Conservation (phyloP, 176 grass and related monocot species). For the Echinochloa phyllopogon region DNA sequence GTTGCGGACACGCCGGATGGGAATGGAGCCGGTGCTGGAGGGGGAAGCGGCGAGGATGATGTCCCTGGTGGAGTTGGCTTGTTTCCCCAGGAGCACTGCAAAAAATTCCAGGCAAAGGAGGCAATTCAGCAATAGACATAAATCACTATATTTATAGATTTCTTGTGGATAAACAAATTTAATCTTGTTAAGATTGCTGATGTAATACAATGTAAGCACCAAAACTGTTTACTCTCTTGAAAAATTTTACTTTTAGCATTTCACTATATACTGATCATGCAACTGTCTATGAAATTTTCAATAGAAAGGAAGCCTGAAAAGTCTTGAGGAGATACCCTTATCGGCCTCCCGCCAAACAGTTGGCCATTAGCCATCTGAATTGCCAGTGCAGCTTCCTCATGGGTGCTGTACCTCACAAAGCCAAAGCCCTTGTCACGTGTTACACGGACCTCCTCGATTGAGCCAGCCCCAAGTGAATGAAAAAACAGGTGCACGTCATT, state of each 20-base stretch:
- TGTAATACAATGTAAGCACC: neutral
- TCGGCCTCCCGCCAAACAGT: constrained; percentile 75
- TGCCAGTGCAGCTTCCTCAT: constrained; percentile 88
- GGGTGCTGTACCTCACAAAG: constrained; percentile 91
- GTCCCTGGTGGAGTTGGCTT: constrained; percentile 92
- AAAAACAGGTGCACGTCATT: constrained; percentile 88
- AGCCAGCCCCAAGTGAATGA: constrained; percentile 77
- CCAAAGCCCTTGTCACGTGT: constrained; percentile 98
- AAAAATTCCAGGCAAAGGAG: neutral
- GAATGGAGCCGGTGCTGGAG: constrained; percentile 62
- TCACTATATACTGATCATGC: neutral
- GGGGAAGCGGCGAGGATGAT: constrained; percentile 70
- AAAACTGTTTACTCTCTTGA: neutral
- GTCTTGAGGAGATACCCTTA: constrained; percentile 68
- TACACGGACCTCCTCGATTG: constrained; percentile 90
- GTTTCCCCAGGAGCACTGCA: constrained; percentile 98
- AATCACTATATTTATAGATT: neutral
- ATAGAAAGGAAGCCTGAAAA: neutral
- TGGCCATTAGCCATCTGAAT: constrained; percentile 85
- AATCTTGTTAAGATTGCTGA: neutral
- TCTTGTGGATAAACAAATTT: too few relatives aligned
- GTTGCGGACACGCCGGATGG: constrained; percentile 52
- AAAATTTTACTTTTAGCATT: neutral
- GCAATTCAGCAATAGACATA: constrained; percentile 12
- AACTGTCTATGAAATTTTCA: neutral